These are phyloP conservation scores for Phytophthora foliorum DNA, from an alignment of 352 stramenopile genomes.

Conservation along the genomic window DNA sequence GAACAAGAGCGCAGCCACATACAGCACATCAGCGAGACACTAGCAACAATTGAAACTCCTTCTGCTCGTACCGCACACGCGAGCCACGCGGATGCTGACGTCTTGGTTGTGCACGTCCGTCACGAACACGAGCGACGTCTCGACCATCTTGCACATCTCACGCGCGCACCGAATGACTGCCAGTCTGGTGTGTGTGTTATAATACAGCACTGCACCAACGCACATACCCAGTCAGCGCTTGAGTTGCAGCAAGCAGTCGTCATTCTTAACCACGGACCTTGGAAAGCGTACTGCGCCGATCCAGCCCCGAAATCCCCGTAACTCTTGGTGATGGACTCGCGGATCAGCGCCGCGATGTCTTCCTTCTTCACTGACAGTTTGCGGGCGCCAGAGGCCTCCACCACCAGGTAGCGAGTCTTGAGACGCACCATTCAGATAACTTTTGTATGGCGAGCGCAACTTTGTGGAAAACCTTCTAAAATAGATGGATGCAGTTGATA, in stretches of 20 bases:
- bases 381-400: constrained; percentile 57
- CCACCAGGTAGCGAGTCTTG: constrained; percentile 81
- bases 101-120: constrained; percentile 72
- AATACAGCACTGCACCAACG: constrained; percentile 65
- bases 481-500: background rate
- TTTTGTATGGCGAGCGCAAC: background rate
- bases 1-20: constrained; percentile 4
- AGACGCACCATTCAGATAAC: constrained; percentile 73
- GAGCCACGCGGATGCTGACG: constrained; percentile 65
- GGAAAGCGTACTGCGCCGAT: constrained; percentile 80
- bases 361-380: constrained; percentile 70
- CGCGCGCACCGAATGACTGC: constrained; percentile 72
- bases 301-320: constrained; percentile 79
- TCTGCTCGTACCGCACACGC: constrained; percentile 67
- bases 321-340: constrained; percentile 70
- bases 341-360: constrained; percentile 62
- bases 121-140: constrained; percentile 81
- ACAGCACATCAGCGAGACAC: constrained; percentile 1
- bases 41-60: background rate
- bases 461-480: background rate
- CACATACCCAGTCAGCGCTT: background rate
- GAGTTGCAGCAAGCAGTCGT: background rate
- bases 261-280: constrained; percentile 48
- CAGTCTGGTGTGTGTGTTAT: constrained; percentile 60
- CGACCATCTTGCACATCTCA: constrained; percentile 77